Percentiles rank a stretch among this genome's conserved stretches.
These are phyloP conservation scores for Hirschioporus abietinus DNA, from an alignment of 768 basidiomycete genomes.

Conservation along the genomic window DNA sequence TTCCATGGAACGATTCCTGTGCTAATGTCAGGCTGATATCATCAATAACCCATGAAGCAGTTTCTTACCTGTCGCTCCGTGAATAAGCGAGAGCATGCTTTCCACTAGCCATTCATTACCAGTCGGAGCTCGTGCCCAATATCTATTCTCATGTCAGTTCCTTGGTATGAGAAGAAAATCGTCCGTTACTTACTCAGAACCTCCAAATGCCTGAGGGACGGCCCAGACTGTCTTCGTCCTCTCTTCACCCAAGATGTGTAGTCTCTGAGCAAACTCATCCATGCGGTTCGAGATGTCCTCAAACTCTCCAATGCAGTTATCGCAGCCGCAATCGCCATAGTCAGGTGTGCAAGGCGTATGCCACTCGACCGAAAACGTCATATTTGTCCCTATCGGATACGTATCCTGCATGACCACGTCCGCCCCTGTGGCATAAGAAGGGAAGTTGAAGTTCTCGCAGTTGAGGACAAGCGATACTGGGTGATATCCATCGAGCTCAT, in stretches of 20 bases:
- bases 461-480: conserved; percentile 57
- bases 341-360: conserved; percentile 55
- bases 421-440: conserved; percentile 52
- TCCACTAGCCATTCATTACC: conserved; percentile 67
- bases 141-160: conserved; percentile 32
- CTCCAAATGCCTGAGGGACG: conserved; percentile 76
- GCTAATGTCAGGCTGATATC: neutral
- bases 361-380: conserved; percentile 58
- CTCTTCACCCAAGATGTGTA: conserved; percentile 64
- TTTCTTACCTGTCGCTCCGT: conserved; percentile 50
- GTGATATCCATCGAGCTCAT: conserved; percentile 50
- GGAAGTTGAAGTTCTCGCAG: conserved; percentile 61
- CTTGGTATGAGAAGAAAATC: neutral
- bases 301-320: conserved; percentile 61
- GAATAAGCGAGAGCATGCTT: conserved; percentile 62
- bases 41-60: neutral
- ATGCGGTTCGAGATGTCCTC: conserved; percentile 65
- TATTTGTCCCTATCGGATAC: conserved; percentile 53
- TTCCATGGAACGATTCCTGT: conserved; percentile 33
- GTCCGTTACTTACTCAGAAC: conserved; percentile 26
- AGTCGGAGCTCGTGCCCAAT: conserved; percentile 59
- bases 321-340: conserved; percentile 73
- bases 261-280: conserved; percentile 55
- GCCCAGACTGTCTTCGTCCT: conserved; percentile 69
- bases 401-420: conserved; percentile 71